phyloP scores from a whole-genome alignment of 495 filamentous ascomycete species.

The Xylaria castorea region DNA sequence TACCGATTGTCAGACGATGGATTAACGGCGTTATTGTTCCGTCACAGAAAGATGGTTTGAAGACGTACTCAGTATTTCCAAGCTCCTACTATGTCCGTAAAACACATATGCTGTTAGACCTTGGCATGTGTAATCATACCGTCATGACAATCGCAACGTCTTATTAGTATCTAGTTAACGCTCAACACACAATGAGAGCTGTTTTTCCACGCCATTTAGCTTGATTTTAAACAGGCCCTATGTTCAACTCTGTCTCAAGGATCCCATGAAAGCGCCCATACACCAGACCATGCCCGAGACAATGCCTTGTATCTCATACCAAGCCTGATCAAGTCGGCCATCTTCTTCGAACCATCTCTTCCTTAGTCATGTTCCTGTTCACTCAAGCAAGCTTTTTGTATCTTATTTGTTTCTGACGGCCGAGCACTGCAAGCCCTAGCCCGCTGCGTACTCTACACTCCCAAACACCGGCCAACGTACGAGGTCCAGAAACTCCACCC shows the following conservation, averaged over 20 bases:
- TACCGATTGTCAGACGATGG: no score
- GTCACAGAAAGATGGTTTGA: background rate
- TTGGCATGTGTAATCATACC: background rate
- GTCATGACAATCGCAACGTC: background rate
- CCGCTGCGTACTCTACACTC: background rate
- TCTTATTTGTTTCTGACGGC: background rate
- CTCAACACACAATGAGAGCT: background rate
- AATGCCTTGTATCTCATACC: background rate
- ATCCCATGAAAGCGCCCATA: background rate
- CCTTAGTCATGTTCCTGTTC: background rate
- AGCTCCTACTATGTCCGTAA: background rate
- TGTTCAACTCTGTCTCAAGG: background rate
- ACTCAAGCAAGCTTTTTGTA: background rate
- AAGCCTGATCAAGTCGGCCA: background rate
- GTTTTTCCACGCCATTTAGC: background rate
- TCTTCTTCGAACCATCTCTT: background rate
- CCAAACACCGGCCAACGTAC: background rate
- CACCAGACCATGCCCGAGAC: background rate
- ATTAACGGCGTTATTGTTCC: no score
- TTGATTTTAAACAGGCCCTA: background rate
- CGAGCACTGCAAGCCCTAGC: background rate
- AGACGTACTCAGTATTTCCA: background rate
- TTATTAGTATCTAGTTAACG: background rate
- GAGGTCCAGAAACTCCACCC: background rate
- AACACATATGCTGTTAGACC: background rate